Evolutionary conservation across 2,329 filamentous ascomycete genomes (phyloP).

Genomic region (Alternaria hordeiaustralica): DNA sequence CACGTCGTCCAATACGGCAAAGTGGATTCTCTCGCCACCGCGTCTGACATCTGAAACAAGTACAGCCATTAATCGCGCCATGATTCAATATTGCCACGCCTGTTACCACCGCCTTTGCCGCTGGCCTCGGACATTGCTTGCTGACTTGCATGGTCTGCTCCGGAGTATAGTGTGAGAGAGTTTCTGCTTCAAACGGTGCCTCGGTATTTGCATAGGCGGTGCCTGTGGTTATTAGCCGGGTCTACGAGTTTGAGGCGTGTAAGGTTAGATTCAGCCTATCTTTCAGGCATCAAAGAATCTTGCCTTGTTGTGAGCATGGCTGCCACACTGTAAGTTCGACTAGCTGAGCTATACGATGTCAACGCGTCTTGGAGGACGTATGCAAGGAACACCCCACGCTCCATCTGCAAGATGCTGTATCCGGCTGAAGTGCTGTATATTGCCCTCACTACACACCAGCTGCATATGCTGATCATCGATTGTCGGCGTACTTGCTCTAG

Average conservation of each 20-base stretch:
- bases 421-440: slow-evolving; percentile 1
- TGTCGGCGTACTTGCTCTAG: neutral
- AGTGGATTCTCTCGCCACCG: slow-evolving; percentile 5
- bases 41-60: slow-evolving; percentile 12
- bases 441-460: neutral
- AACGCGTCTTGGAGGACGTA: neutral
- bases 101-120: neutral
- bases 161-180: neutral
- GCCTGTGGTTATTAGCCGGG: slow-evolving; percentile 5
- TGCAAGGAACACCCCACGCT: neutral
- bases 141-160: slow-evolving; percentile 1
- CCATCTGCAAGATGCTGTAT: neutral
- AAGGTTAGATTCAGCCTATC: slow-evolving; percentile 4
- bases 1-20: slow-evolving; percentile 9
- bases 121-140: slow-evolving; percentile 6
- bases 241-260: neutral
- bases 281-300: neutral
- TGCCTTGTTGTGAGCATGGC: neutral
- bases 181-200: neutral
- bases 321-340: slow-evolving; percentile 4
- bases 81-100: slow-evolving; percentile 1
- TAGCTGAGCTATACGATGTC: neutral
- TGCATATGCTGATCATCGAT: neutral
- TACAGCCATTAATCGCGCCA: neutral
- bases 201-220: neutral